Evolutionary conservation across 257 asterid genomes (phyloP).

Genomic region (Nicotiana obtusifolia): DNA sequence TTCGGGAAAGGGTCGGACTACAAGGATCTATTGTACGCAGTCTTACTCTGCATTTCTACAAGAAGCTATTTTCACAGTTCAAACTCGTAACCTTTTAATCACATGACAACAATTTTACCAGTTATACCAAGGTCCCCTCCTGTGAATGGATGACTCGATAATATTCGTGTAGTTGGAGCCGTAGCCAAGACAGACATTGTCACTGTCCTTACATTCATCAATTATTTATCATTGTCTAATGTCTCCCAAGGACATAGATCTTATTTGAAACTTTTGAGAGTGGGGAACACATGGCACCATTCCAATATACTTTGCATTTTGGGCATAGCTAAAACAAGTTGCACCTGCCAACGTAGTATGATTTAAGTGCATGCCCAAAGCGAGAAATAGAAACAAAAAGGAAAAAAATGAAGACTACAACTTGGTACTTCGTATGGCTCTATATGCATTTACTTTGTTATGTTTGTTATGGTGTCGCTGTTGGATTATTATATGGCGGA

Average conservation of each 20-base stretch:
- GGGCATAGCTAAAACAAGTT: background rate
- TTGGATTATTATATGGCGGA: no score
- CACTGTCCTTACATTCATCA: background rate
- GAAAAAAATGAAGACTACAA: background rate
- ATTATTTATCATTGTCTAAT: background rate
- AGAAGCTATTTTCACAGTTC: no score
- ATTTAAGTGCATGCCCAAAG: background rate
- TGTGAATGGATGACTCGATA: background rate
- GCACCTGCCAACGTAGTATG: background rate
- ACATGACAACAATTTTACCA: no score
- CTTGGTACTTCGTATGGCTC: background rate
- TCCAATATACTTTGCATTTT: background rate
- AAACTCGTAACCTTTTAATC: no score
- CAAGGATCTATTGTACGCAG: no score
- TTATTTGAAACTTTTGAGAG: background rate
- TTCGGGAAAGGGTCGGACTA: fast-evolving
- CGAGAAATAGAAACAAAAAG: background rate
- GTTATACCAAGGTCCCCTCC: fast-evolving
- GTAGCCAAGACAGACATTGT: background rate
- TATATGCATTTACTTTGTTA: background rate
- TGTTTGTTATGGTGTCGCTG: background rate
- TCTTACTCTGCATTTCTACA: fast-evolving
- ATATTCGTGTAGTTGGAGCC: background rate
- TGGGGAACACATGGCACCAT: background rate
- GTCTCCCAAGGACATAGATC: background rate